Evolutionary conservation across 371 early-diverging fungal genomes (phyloP).

Genomic region (Mortierella sp.): DNA sequence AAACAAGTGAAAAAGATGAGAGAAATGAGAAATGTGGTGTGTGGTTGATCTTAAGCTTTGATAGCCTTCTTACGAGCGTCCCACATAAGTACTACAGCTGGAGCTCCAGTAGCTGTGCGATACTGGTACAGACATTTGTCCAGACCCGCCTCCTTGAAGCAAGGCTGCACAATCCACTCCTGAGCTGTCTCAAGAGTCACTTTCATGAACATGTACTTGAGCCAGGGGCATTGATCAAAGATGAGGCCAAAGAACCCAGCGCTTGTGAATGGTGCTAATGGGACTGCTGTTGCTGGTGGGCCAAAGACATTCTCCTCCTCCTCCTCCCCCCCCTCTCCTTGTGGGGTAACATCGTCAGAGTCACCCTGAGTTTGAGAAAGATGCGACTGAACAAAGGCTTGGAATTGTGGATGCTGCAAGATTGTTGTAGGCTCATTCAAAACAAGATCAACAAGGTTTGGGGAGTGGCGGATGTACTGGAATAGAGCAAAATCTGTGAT

Average conservation of each 20-base stretch:
- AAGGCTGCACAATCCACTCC: slow-evolving; percentile 51
- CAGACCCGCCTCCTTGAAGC: slow-evolving; percentile 36
- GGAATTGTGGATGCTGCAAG: slow-evolving; percentile 43
- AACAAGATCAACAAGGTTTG: slow-evolving; percentile 36
- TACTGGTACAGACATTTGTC: slow-evolving; percentile 53
- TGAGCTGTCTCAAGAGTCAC: slow-evolving; percentile 52
- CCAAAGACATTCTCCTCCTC: neutral
- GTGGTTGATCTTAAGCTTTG: neutral
- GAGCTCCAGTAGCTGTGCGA: slow-evolving; percentile 40
- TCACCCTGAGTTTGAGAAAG: slow-evolving; percentile 10
- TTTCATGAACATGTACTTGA: slow-evolving; percentile 55
- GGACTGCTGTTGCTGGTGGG: neutral
- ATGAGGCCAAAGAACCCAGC: slow-evolving; percentile 39
- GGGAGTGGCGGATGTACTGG: slow-evolving; percentile 26
- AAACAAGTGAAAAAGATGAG: neutral
- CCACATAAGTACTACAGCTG: slow-evolving; percentile 56
- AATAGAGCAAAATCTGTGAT: slow-evolving; percentile 50
- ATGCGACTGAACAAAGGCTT: slow-evolving; percentile 34
- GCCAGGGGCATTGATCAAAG: slow-evolving; percentile 21
- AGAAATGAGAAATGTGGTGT: neutral
- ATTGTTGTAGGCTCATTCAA: slow-evolving; percentile 49
- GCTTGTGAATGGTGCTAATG: slow-evolving; percentile 31
- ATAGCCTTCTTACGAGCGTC: slow-evolving; percentile 27
- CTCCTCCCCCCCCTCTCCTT: neutral
- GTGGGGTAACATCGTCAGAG: neutral